Percentiles rank a stretch among this genome's conserved stretches.
Evolutionary conservation across 164 flowering plant species (phyloP).

Genomic region (Platanus orientalis): DNA sequence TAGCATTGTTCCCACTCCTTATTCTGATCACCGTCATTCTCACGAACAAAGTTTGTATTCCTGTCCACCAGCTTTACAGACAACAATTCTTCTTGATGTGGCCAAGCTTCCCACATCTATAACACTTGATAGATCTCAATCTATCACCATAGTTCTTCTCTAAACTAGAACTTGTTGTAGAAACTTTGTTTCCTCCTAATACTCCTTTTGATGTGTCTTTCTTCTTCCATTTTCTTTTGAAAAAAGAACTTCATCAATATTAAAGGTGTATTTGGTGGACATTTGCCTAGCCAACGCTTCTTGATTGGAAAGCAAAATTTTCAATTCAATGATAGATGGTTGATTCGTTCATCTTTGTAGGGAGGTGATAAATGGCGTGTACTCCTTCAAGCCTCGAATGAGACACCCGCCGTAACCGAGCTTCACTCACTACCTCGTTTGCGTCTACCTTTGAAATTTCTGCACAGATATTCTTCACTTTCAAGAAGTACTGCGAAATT

Average conservation of each 20-base stretch:
- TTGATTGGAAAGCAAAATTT: constrained; percentile 8
- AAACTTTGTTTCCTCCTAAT: background rate
- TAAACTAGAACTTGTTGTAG: too few species aligned
- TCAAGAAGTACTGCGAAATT: constrained; percentile 5
- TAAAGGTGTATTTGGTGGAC: too few species aligned
- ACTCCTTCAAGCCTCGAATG: constrained; percentile 15
- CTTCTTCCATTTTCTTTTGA: background rate
- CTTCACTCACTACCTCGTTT: constrained; percentile 9
- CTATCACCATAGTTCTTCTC: too few species aligned
- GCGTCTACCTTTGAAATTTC: constrained; percentile 16
- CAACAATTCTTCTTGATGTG: constrained; percentile 11
- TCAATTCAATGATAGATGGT: constrained; percentile 12
- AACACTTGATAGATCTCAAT: too few species aligned
- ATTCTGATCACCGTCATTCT: too few species aligned
- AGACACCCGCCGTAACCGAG: constrained; percentile 5
- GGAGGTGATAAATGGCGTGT: constrained; percentile 8
- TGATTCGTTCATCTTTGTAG: constrained; percentile 14
- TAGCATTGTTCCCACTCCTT: too few species aligned
- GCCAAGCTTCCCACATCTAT: too few species aligned
- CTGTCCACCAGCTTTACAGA: constrained; percentile 8
- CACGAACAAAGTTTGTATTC: constrained; percentile 5
- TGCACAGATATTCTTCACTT: constrained; percentile 9
- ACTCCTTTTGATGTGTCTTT: too few species aligned
- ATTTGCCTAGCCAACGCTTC: constrained; percentile 12
- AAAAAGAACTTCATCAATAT: constrained; percentile 9